Evolutionary conservation across 106 monocot species (phyloP), one percentile per base, ranked within the genome.

Genomic region (Iris macrosiphon): DNA sequence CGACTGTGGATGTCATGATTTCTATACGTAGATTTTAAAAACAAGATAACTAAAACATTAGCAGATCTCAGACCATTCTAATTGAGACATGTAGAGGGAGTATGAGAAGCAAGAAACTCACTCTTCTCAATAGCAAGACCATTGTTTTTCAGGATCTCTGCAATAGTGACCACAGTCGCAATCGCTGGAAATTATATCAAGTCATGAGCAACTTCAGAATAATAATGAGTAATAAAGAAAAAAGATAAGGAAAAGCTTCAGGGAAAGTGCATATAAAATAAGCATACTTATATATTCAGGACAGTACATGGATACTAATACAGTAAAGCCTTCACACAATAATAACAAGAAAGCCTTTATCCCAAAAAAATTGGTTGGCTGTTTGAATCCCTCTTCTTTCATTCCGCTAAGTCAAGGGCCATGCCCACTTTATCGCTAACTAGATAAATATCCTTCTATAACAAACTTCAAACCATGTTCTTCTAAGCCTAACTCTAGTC

Each of bases 131-230:
- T 52, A 31, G 91, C 91, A 72, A 88, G 79, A 0, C 91, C 91
- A 50, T 86, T 92, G 57, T 92, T 92, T 54, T 92, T 92, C 15
- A 92, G 79, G 59, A 92, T 92, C 62, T 92, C 91, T 1, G 91
- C 82, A 38, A 92, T 74, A 16, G 86, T 92, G 6, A 92, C 86
- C 14, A 82, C 91, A 52, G 91, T 86, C 48, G 82, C 75, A 68
- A 86, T 92, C 10, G 91, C 91, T 92, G 91, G 43, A 61, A 50
- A 59, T 44, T 31, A 37, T 13, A 6, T 70, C 33, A 31, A 21
- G 4, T 19, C 0, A 47, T 45, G 17, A 60, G 22, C 26, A 23
- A 60, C 9, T 10, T 42, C 7, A 18, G 16, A 41, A 41, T 35
- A 15, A 40, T n/a, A 13, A 40, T 16, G 11, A 42, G 25, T 12